A percentile compares a stretch with the other conserved stretches of the same genome.
phyloP scores from a whole-genome alignment of 2,329 filamentous ascomycete species.

The Ascocoryne sarcoides region DNA sequence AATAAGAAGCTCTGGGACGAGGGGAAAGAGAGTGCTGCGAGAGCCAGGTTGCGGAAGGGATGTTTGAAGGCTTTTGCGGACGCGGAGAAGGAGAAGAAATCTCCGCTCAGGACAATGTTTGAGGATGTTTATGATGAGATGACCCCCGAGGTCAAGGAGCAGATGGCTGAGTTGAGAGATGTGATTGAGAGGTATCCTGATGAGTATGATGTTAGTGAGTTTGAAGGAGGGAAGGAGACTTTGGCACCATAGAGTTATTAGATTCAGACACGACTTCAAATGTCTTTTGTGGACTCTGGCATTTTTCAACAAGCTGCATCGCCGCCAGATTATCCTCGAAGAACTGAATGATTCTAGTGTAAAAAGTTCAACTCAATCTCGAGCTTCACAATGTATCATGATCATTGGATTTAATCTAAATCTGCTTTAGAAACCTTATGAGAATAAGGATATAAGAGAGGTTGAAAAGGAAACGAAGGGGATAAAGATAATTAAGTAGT shows the following conservation, averaged over 20 bases:
- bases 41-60: slow-evolving; percentile 59
- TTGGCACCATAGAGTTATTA: slow-evolving; percentile 10
- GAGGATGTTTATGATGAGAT: slow-evolving; percentile 83
- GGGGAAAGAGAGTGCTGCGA: slow-evolving; percentile 63
- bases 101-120: slow-evolving; percentile 64
- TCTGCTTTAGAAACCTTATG: too few species aligned
- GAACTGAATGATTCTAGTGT: too few species aligned
- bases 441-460: too few species aligned
- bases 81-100: slow-evolving; percentile 75
- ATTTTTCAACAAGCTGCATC: too few species aligned
- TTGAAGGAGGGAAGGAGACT: slow-evolving; percentile 54
- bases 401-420: too few species aligned
- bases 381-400: too few species aligned
- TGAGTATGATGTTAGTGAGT: slow-evolving; percentile 78
- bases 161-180: slow-evolving; percentile 68
- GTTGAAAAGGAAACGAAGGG: too few species aligned
- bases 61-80: slow-evolving; percentile 76
- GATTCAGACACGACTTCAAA: too few species aligned
- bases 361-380: too few species aligned
- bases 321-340: too few species aligned
- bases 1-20: slow-evolving; percentile 77
- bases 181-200: slow-evolving; percentile 78
- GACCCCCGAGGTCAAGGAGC: slow-evolving; percentile 66
- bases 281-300: too few species aligned
- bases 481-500: too few species aligned